Evolutionary conservation across 2,329 filamentous ascomycete species (phyloP).

Genomic region (Ophiocordyceps camponoti-rufipedis): DNA sequence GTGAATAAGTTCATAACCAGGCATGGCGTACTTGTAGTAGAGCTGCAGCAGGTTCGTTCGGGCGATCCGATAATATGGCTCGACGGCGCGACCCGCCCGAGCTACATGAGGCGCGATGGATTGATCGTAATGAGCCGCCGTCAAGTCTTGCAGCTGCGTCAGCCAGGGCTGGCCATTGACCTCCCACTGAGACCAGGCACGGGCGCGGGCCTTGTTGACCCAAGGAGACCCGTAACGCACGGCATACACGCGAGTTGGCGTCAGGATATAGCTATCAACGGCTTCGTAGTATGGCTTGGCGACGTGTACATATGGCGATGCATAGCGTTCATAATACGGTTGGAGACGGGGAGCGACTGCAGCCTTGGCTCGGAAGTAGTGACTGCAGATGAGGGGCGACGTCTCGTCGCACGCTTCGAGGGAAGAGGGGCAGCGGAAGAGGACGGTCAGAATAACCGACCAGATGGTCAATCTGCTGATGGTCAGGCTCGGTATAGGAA

Average conservation of each 20-base stretch:
- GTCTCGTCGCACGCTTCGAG: conserved; percentile 47
- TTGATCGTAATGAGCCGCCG: conserved; percentile 48
- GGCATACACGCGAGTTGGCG: conserved; percentile 47
- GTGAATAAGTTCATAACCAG: conserved; percentile 53
- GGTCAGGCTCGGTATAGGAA: not conserved
- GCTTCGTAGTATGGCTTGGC: conserved; percentile 57
- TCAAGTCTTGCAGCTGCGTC: conserved; percentile 40
- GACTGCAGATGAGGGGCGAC: conserved; percentile 65
- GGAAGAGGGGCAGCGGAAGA: conserved; percentile 66
- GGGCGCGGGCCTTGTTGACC: conserved; percentile 47
- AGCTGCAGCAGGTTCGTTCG: conserved; percentile 45
- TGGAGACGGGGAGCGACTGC: conserved; percentile 53
- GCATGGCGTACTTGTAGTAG: conserved; percentile 56
- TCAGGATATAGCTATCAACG: conserved; percentile 44
- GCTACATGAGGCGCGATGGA: conserved; percentile 57
- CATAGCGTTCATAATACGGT: conserved; percentile 75
- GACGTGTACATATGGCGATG: conserved; percentile 62
- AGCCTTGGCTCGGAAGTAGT: conserved; percentile 53
- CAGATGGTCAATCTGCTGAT: conserved; percentile 53
- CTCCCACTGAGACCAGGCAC: conserved; percentile 58
- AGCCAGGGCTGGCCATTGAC: conserved; percentile 61
- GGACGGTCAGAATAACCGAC: conserved; percentile 65
- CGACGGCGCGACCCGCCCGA: conserved; percentile 34
- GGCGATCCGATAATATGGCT: conserved; percentile 56
- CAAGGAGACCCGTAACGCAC: conserved; percentile 61